These are phyloP conservation scores for Plasmodium malariae DNA, from an alignment of 169 alveolate genomes.

Conservation along the genomic window DNA sequence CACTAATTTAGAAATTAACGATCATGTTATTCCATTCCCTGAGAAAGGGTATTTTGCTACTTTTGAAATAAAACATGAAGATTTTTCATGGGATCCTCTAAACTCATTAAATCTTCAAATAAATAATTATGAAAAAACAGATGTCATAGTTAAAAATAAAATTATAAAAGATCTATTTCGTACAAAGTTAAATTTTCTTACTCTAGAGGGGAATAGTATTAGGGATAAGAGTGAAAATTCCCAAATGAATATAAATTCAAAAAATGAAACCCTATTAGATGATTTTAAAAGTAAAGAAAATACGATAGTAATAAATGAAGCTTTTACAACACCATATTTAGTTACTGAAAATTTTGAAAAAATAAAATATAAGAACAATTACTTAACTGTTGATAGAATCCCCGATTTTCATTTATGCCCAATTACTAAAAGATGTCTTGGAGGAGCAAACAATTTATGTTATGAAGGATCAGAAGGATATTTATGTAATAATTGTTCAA, in stretches of 20 bases:
- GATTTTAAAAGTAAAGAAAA: too few species aligned
- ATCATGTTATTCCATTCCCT: constrained; percentile 74
- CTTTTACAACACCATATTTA: constrained; percentile 10
- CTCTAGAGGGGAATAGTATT: background rate
- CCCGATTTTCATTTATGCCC: constrained; percentile 76
- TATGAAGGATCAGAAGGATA: constrained; percentile 85
- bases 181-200: constrained; percentile 3
- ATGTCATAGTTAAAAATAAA: constrained; percentile 29
- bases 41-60: constrained; percentile 74
- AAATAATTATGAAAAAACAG: constrained; percentile 45
- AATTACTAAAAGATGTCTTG: constrained; percentile 58
- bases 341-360: constrained; percentile 50
- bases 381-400: constrained; percentile 55
- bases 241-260: background rate
- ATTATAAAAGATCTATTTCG: constrained; percentile 7
- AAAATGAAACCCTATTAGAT: background rate
- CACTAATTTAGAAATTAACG: constrained; percentile 59
- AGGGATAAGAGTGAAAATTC: background rate
- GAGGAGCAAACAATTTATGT: constrained; percentile 74
- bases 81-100: constrained; percentile 60
- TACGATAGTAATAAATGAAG: background rate
- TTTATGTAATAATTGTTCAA: constrained; percentile 80
- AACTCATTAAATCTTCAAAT: constrained; percentile 41
- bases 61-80: constrained; percentile 51
- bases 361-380: constrained; percentile 49